Evolutionary conservation across 1,139 yeast genomes (phyloP), one percentile per base, ranked within the genome.

Genomic region (Candida buenavistaensis): DNA sequence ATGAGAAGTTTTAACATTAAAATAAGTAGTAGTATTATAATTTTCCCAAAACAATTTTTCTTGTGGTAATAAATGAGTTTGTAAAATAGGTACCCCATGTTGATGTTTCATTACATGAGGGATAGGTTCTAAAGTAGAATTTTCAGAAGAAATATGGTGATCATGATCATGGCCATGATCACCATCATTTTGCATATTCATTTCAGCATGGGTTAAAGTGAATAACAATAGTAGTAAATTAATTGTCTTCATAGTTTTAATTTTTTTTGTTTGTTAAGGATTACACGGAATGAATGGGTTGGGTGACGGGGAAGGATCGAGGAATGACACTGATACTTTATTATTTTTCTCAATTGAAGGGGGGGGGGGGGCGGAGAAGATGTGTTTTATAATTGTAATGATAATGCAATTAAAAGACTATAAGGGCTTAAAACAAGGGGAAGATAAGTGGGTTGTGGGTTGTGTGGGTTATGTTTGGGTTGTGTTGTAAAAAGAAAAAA

Each of bases 1-100:
- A 45, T 73, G 73, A 4, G 68, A 57, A 1, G 72, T 53, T 1
- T 72, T 75, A n/a, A 78, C 61, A 9, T 75, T 78, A 59, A 87
- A 77, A 56, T 75, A 89, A 10, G 88, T 83, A 5, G 94, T 82
- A n/a, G 95, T 78, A 51, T 85, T 79, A 59, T 88, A 90, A 24
- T 60, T 57, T 37, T 80, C 82, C 97, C 97, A 90, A 57, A 72
- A 89, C 16, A 72, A 57, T 37, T 79, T 65, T 57, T 89, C 96
- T 36, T 79, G 83, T 0, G 92, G 85, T 25, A 80, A 71, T 32
- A 89, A 65, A 19, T 76, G 52, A 1, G 87, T 84, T 33, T 85
- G 67, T 30, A 89, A 66, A 28, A 89, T 85, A 0, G 96, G 92
- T 41, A 75, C 55, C 1, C 96, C 96, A 51, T 88, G 96, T 38